Evolutionary conservation across 805 yeast genomes (phyloP).

Genomic region (Lipomyces kockii): DNA sequence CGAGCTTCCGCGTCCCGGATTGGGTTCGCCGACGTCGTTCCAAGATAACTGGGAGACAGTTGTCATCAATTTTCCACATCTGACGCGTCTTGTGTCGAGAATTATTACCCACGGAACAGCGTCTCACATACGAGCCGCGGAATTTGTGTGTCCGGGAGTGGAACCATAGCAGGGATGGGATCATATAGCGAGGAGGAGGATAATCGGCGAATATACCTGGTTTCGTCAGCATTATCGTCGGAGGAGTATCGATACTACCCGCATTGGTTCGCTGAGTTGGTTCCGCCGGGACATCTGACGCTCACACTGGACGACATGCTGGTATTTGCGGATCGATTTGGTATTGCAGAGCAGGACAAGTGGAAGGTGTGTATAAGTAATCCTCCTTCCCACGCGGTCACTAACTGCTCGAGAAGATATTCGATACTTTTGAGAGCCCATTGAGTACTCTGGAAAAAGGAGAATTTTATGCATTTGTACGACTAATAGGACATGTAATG

Average conservation of each 20-base stretch:
- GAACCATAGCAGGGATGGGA: background rate
- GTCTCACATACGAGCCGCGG: background rate
- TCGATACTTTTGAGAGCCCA: conserved; percentile 42
- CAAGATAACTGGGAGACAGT: background rate
- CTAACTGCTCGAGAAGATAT: conserved; percentile 55
- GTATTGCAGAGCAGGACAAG: conserved; percentile 57
- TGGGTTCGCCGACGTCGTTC: background rate
- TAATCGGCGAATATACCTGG: conserved; percentile 33
- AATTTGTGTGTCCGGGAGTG: background rate
- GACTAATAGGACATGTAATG: conserved; percentile 77
- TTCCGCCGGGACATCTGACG: conserved; percentile 60
- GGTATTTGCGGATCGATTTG: conserved; percentile 76
- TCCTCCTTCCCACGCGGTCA: conserved; percentile 39
- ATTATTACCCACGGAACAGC: background rate
- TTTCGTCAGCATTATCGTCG: conserved; percentile 53
- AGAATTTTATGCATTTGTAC: conserved; percentile 83
- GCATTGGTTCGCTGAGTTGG: conserved; percentile 89
- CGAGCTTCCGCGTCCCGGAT: background rate
- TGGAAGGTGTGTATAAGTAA: conserved; percentile 49
- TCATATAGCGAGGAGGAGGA: conserved; percentile 20
- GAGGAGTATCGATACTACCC: conserved; percentile 85
- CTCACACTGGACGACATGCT: conserved; percentile 79
- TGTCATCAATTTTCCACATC: background rate
- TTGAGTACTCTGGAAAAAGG: conserved; percentile 74
- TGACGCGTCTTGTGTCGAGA: background rate